Conservation (phyloP, 2,329 filamentous ascomycete species). For the Endothia cerciana region DNA sequence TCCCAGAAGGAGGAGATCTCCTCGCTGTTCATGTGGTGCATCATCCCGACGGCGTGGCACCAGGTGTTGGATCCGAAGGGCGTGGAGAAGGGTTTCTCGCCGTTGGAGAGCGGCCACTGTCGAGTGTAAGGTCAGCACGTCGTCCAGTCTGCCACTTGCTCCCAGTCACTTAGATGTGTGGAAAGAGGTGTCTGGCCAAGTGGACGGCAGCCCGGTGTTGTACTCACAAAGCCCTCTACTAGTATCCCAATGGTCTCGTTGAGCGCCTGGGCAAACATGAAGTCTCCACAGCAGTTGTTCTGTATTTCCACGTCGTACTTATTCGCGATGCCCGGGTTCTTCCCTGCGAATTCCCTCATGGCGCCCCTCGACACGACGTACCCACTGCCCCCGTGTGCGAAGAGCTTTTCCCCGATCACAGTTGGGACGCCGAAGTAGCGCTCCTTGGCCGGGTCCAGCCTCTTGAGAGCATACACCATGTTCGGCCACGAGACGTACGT, state of each 20-base stretch:
- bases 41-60: constrained; percentile 60
- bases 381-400: constrained; percentile 61
- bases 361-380: constrained; percentile 56
- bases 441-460: constrained; percentile 46
- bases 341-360: constrained; percentile 51
- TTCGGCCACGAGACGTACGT: constrained; percentile 61
- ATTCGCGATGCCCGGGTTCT: constrained; percentile 48
- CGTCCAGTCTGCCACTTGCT: neutral
- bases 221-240: constrained; percentile 48
- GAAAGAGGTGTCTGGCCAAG: neutral
- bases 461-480: constrained; percentile 52
- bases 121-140: constrained; percentile 3
- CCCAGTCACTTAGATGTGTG: neutral
- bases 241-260: constrained; percentile 49
- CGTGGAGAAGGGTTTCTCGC: constrained; percentile 57
- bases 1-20: constrained; percentile 55
- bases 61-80: constrained; percentile 52
- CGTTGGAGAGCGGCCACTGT: constrained; percentile 58
- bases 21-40: constrained; percentile 57
- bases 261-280: constrained; percentile 51
- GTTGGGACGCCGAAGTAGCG: constrained; percentile 57
- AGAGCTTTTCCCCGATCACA: constrained; percentile 46
- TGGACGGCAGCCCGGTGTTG: constrained; percentile 22
- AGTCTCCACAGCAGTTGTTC: constrained; percentile 55
- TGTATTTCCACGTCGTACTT: constrained; percentile 49